Conservation (phyloP, 2,329 filamentous ascomycete species). For the Zopfia rhizophila region DNA sequence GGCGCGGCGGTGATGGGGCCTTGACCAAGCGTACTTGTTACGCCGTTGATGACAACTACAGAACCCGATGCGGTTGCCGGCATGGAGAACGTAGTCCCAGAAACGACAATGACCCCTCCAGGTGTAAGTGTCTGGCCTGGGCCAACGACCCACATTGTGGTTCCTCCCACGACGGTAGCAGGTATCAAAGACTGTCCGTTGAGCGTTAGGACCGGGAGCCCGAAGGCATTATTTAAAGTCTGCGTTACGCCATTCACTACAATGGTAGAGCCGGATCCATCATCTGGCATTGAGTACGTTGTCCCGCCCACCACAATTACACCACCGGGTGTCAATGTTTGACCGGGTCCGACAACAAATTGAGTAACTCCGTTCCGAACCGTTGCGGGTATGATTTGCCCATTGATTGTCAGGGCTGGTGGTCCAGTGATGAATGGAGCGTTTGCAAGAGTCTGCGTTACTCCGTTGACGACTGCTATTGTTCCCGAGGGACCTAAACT, state of each 20-base stretch:
- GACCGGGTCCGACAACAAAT: constrained; percentile 29
- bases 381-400: constrained; percentile 32
- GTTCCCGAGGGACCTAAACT: constrained; percentile 48
- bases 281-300: constrained; percentile 35
- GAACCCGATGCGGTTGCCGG: constrained; percentile 34
- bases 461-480: constrained; percentile 49
- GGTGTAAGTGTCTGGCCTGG: constrained; percentile 38
- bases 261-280: constrained; percentile 30
- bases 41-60: constrained; percentile 40
- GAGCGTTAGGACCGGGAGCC: constrained; percentile 23
- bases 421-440: constrained; percentile 22
- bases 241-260: constrained; percentile 42
- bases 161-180: constrained; percentile 29
- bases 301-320: constrained; percentile 37
- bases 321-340: constrained; percentile 32
- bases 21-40: constrained; percentile 34
- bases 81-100: constrained; percentile 41
- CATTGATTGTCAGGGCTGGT: constrained; percentile 34
- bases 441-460: constrained; percentile 34
- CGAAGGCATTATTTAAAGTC: constrained; percentile 22
- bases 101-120: constrained; percentile 37
- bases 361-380: constrained; percentile 36
- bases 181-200: constrained; percentile 12
- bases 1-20: constrained; percentile 29
- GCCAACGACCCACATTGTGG: constrained; percentile 37